phyloP scores from a whole-genome alignment of 2,329 filamentous ascomycete species.

The Xylaria polymorpha region DNA sequence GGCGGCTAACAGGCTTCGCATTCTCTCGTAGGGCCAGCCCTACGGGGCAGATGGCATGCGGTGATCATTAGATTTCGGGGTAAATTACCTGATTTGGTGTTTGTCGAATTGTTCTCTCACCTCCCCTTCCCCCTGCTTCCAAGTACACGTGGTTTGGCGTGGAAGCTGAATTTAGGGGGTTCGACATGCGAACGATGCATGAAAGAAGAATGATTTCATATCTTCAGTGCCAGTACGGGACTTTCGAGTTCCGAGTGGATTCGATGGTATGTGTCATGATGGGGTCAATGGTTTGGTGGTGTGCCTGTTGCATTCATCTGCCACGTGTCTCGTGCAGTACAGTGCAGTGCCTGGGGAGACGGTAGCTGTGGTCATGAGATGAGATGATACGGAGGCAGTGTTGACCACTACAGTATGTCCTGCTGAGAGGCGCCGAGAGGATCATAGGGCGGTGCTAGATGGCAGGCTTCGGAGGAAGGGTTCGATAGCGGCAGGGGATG shows the following conservation, averaged over 20 bases:
- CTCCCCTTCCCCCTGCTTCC: slow-evolving; percentile 1
- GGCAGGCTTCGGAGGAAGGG: slow-evolving; percentile 19
- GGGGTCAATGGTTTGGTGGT: slow-evolving; percentile 8
- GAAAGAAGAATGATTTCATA: not conserved
- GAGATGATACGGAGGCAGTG: slow-evolving; percentile 9
- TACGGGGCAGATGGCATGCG: slow-evolving; percentile 33
- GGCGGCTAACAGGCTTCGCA: slow-evolving; percentile 30
- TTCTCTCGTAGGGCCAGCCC: slow-evolving; percentile 33
- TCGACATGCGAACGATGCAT: slow-evolving; percentile 30
- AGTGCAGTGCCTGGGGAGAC: not conserved
- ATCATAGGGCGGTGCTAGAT: slow-evolving; percentile 25
- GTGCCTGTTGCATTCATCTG: slow-evolving; percentile 11
- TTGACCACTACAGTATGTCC: slow-evolving; percentile 12
- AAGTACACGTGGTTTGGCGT: slow-evolving; percentile 23
- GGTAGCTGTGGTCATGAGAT: slow-evolving; percentile 12
- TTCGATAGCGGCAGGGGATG: slow-evolving; percentile 8
- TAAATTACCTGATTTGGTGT: slow-evolving; percentile 32
- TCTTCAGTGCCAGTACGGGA: slow-evolving; percentile 20
- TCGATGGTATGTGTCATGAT: slow-evolving; percentile 21
- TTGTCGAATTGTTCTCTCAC: slow-evolving; percentile 19
- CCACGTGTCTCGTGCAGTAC: slow-evolving; percentile 25
- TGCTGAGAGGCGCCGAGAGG: slow-evolving; percentile 25
- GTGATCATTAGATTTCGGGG: slow-evolving; percentile 26
- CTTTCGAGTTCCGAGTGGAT: slow-evolving; percentile 28
- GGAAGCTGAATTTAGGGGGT: not conserved